Base-by-base conservation (phyloP, 352 stramenopile genomes). In the Phytophthora cajani region DNA sequence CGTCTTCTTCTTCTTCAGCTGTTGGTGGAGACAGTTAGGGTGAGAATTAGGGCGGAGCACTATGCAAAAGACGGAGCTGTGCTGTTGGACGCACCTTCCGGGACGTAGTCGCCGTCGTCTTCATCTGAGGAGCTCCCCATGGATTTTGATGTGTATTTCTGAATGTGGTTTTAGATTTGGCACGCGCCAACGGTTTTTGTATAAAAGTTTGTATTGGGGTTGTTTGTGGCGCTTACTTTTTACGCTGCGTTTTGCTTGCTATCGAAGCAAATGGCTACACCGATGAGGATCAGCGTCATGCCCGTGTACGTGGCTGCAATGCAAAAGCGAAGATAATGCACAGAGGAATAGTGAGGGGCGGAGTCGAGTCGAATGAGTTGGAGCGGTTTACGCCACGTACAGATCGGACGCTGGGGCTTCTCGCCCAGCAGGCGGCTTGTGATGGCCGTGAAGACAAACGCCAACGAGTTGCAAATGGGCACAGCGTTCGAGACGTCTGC, bases 391-490 rank as follows among this genome's bases (percentile, higher is more conserved):
- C 3, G 14, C 16, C 33, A 81, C 87, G 52, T 81, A 96, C 88
- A 94, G 7, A 63, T 27, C 57, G 88, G 87, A 54, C 84, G 81
- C 46, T 88, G 85, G 2, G 86, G 85, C 42, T 78, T 85, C 58
- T 96, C 89, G 12, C 89, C 88, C 25, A 96, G 73, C 19, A 94
- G 40, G 12, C 84, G 82, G 71, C 85, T 94, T 25, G 83, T 94
- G 25, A 94, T 79, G 11, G 84, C 89, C n/a, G 89, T 96, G 74
- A 94, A 96, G 46, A 95, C 87, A 66, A 96, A 96, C 7, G 87
- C 93, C 50, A 96, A 72, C 53, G 89, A 94, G 71, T 96, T 96
- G 85, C 87, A 96, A 73, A 96, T 96, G 36, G 87, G 87, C n/a
- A 94, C 87, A 25, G 89, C 87, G 65, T 82, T 91, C 12, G 89